A percentile compares a stretch with the other conserved stretches of the same genome.
phyloP scores from a whole-genome alignment of 2,329 filamentous ascomycete genomes.

The Gyromitra esculenta region DNA sequence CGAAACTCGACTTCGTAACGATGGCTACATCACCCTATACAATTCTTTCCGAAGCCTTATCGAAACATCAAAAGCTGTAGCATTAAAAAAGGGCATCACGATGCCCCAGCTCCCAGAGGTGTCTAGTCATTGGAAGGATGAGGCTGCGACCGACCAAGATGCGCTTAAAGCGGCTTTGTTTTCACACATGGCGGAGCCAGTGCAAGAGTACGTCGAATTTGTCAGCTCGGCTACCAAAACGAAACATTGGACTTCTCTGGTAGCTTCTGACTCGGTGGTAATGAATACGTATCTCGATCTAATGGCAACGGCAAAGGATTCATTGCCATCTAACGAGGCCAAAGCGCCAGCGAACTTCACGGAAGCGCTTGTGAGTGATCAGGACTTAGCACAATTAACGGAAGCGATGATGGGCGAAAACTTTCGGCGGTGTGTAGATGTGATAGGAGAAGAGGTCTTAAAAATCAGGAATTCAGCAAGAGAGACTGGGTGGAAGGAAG shows the following conservation, averaged over 20 bases:
- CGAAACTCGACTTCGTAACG: slow-evolving; percentile 12
- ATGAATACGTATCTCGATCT: slow-evolving; percentile 4
- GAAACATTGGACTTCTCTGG: slow-evolving; percentile 15
- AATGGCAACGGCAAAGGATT: neutral
- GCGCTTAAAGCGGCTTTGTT: neutral
- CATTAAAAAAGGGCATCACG: neutral
- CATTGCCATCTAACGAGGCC: neutral
- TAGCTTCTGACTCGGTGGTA: neutral
- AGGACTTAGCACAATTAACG: neutral
- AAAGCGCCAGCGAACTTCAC: neutral
- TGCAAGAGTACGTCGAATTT: neutral
- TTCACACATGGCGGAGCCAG: neutral
- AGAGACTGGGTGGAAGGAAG: slow-evolving; percentile 17
- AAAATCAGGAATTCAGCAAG: neutral
- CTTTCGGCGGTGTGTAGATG: neutral
- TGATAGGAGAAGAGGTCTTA: slow-evolving; percentile 12
- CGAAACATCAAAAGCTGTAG: neutral
- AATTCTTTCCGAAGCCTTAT: neutral
- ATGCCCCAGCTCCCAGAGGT: neutral
- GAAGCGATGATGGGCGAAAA: neutral
- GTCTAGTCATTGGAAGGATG: neutral
- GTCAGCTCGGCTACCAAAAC: neutral
- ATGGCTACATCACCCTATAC: neutral
- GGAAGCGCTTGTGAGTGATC: neutral
- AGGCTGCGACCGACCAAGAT: neutral